Conservation (phyloP, 768 basidiomycete species). For the Tylopilus felleus region DNA sequence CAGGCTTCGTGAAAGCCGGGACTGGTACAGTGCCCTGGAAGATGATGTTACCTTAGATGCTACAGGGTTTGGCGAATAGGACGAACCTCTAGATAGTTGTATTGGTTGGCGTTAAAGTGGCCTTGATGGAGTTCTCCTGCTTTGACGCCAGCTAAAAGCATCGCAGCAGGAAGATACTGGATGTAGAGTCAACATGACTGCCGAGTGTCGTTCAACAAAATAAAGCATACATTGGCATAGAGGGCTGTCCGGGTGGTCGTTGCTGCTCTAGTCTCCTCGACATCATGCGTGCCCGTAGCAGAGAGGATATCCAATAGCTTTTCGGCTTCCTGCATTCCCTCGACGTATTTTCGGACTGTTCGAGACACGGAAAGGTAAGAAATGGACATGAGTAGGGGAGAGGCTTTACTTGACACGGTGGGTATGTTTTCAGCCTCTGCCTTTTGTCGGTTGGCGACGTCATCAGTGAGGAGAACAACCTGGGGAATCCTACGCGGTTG, state of each 20-base stretch:
- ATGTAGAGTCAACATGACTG: neutral
- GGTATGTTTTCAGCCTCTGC: constrained; percentile 64
- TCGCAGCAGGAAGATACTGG: constrained; percentile 76
- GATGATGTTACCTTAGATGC: neutral
- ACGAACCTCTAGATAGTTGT: constrained; percentile 89
- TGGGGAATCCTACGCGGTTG: constrained; percentile 47
- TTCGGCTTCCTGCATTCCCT: constrained; percentile 60
- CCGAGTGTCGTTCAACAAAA: neutral
- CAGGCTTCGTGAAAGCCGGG: constrained; percentile 67
- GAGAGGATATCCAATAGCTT: constrained; percentile 82
- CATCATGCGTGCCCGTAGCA: constrained; percentile 55
- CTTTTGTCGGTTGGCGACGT: constrained; percentile 76
- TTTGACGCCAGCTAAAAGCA: constrained; percentile 79
- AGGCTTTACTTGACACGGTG: constrained; percentile 53
- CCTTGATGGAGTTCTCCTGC: constrained; percentile 85
- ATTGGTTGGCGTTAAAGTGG: constrained; percentile 91
- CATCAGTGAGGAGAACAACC: constrained; percentile 86
- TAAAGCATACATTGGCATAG: constrained; percentile 65
- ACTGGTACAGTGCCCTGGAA: constrained; percentile 76
- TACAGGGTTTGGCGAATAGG: neutral
- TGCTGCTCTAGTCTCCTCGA: constrained; percentile 59
- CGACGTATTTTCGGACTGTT: constrained; percentile 77
- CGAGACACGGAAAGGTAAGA: neutral
- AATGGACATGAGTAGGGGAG: neutral
- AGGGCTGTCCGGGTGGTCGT: constrained; percentile 54